Conservation (phyloP, 352 stramenopile species). For the Pythium phragmiticola region DNA sequence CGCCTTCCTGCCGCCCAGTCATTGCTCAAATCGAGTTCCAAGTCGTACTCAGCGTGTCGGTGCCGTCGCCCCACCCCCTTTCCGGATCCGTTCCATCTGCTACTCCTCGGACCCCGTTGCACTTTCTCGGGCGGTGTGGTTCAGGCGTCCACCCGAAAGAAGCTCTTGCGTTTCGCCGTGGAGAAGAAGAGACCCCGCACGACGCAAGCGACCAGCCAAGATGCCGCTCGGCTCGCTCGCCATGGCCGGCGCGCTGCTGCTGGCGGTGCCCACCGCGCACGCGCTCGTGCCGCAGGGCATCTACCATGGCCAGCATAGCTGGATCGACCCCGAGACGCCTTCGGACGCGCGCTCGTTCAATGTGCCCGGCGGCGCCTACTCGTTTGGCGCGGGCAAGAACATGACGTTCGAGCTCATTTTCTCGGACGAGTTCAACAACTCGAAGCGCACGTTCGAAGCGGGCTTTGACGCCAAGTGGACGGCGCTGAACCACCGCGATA, state of each 20-base stretch:
- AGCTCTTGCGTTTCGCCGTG: not conserved
- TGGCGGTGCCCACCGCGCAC: constrained; percentile 27
- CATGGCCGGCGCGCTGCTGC: constrained; percentile 27
- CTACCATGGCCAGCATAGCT: constrained; percentile 43
- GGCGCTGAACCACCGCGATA: constrained; percentile 94
- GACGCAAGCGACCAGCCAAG: not conserved
- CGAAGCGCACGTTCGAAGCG: constrained; percentile 91
- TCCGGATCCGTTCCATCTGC: not conserved
- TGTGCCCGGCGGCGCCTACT: constrained; percentile 41
- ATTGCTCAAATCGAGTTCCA: constrained; percentile 24
- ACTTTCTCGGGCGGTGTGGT: not conserved
- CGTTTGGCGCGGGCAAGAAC: constrained; percentile 34
- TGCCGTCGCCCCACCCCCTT: not conserved
- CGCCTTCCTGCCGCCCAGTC: constrained; percentile 1
- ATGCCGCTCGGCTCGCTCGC: constrained; percentile 22
- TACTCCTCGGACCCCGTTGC: not conserved
- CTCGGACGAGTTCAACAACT: constrained; percentile 97
- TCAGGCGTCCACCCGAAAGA: not conserved
- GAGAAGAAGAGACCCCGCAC: not conserved
- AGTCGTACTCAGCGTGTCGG: not conserved
- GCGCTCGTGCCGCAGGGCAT: constrained; percentile 35
- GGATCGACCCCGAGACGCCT: constrained; percentile 83
- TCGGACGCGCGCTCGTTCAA: constrained; percentile 39
- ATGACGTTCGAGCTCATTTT: constrained; percentile 89
- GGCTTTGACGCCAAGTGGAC: constrained; percentile 96